These are phyloP conservation scores for Xylaria sp. DNA, from an alignment of 2,329 filamentous ascomycete species.

Conservation along the genomic window DNA sequence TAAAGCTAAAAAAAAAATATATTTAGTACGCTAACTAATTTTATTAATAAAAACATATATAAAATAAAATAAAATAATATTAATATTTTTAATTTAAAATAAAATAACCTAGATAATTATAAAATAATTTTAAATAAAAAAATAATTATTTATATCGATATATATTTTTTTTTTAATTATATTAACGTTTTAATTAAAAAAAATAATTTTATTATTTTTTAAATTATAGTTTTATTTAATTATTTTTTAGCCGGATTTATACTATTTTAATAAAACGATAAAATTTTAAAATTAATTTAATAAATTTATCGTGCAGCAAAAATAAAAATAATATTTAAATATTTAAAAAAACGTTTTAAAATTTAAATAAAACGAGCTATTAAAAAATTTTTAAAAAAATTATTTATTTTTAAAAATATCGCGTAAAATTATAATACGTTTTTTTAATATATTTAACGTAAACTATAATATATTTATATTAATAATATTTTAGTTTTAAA, in stretches of 20 bases:
- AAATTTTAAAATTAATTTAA: not conserved
- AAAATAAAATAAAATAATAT: too few relatives aligned
- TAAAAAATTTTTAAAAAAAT: not conserved
- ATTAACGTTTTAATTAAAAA: not conserved
- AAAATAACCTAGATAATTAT: too few relatives aligned
- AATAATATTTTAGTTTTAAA: not conserved
- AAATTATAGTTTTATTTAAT: not conserved
- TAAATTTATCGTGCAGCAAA: not conserved
- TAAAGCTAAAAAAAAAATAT: too few relatives aligned
- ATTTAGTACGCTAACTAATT: too few relatives aligned
- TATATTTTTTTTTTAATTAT: too few relatives aligned
- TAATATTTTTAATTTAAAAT: too few relatives aligned
- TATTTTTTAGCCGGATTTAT: not conserved
- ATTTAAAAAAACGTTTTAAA: too few relatives aligned
- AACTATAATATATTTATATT: too few relatives aligned
- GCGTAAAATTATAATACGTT: not conserved
- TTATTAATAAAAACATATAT: too few relatives aligned
- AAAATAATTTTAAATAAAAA: too few relatives aligned
- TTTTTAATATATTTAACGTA: not conserved
- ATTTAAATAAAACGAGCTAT: not conserved
- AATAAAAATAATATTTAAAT: not conserved
- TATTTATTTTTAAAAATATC: not conserved
- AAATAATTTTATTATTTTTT: not conserved
- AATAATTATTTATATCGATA: too few relatives aligned
- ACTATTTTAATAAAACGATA: not conserved